A percentile compares a stretch with the other conserved stretches of the same genome.
Evolutionary conservation across 2,329 filamentous ascomycete genomes (phyloP).

Genomic region (Microsporum canis): DNA sequence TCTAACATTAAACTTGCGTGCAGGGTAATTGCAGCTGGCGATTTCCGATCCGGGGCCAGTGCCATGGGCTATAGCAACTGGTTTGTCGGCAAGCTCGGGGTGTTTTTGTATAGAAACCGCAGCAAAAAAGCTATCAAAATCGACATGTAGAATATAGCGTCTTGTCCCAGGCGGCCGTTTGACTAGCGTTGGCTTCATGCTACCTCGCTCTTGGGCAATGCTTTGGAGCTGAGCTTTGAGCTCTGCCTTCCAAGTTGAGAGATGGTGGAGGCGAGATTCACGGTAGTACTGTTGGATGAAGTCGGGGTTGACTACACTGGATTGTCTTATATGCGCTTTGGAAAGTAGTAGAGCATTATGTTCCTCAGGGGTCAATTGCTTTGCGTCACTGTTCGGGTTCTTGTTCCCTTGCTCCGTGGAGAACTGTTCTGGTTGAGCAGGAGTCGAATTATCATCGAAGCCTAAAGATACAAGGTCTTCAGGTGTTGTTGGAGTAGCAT

Average conservation of each 20-base stretch:
- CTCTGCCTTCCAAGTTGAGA: constrained; percentile 94
- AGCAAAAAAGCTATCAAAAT: constrained; percentile 98
- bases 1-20: constrained; percentile 73
- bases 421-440: not conserved
- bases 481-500: not conserved
- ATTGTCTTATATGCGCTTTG: constrained; percentile 75
- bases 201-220: constrained; percentile 58
- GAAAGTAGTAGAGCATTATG: constrained; percentile 77
- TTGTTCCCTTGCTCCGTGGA: not conserved
- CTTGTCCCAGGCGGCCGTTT: constrained; percentile 53
- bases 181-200: constrained; percentile 33
- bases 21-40: constrained; percentile 92
- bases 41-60: constrained; percentile 81
- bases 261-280: constrained; percentile 85
- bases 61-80: constrained; percentile 80
- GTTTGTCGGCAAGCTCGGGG: constrained; percentile 65
- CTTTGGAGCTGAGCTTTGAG: constrained; percentile 80
- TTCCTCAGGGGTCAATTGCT: constrained; percentile 69
- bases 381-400: not conserved
- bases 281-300: constrained; percentile 93
- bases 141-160: constrained; percentile 84
- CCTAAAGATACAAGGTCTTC: not conserved
- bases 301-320: constrained; percentile 81
- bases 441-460: not conserved
- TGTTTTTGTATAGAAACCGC: constrained; percentile 73